Base-by-base conservation (phyloP, 2,329 filamentous ascomycete species). In the Talaromyces sp. region DNA sequence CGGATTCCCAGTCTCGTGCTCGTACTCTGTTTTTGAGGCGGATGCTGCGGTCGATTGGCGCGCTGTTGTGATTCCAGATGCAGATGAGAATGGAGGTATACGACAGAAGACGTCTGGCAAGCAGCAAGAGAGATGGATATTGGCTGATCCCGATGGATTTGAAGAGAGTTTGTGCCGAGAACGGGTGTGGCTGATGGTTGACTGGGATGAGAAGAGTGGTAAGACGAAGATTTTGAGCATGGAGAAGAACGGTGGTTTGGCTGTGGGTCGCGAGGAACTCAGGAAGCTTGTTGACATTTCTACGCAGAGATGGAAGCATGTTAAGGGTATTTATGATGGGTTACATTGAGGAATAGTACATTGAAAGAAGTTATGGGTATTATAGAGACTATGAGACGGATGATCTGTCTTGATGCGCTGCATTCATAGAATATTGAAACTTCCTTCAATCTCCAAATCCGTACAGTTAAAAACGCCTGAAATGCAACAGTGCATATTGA, bases 161-260 rank as follows among this genome's bases (percentile, higher is more conserved):
- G 94, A 99, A 76, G 94, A 97, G 76, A 84, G 82, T 8, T 75
- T 96, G 43, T 96, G 91, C 69, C 80, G 86, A 61, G 94, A 99
- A 79, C 82, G 75, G n/a, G 78, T 94, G n/a, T 92, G 87, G 2
- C 77, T 96, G 35, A 86, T 94, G 51, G 84, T 96, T n/a, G 88
- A 93, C 69, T 69, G 67, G 57, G 63, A 68, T 36, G 61, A 63
- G 66, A 75, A 78, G 52, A 55, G 31, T 33, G 80, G 79, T 2
- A 81, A 80, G 65, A 67, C 69, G 11, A 70, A 71, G 35, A 78
- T 96, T 17, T 65, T 90, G 63, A 84, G 82, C 52, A 81, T 97
- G 61, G 90, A 94, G 66, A 97, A 96, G 79, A 84, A 81, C 63
- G 94, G 94, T 10, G 94, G 93, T 6, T 83, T 83, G 9, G 78